Evolutionary conservation across 768 basidiomycete genomes (phyloP), one percentile per base, ranked within the genome.

Genomic region (Russula sp.): DNA sequence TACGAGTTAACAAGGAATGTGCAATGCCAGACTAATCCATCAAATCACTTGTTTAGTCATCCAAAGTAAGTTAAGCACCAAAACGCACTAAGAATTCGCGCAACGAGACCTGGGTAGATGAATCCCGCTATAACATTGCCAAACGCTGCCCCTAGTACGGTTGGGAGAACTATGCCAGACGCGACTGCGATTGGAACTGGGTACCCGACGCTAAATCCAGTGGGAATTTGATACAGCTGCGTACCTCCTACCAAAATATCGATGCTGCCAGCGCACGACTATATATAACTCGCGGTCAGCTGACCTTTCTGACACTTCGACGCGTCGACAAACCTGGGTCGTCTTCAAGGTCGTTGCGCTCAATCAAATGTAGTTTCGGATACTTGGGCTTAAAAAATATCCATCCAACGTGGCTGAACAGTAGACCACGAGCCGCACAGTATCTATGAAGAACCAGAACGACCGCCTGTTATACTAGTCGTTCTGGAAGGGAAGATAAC

Each of bases 341-440:
- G 32, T 74, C 75, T 30, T 88, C 83, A 13, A 92, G 78, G 69
- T 93, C 89, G 18, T 81, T 81, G 57, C 81, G 77, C 63, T 91
- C 89, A 36, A 92, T 82, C 9, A 84, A 72, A 46, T 79, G 77
- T 76, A 92, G 76, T 26, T 83, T 78, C 32, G 80, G 77, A 70
- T 92, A 91, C 1, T 70, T 80, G 1, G 88, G 84, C 72, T 90
- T 89, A 76, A 78, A 85, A 73, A 92, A 92, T 69, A 92, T 91
- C 90, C 91, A 93, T 1, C 90, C 91, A 78, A 91, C 83, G 69
- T 92, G 90, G 7, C 89, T 87, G 71, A 83, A 90, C 57, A 88
- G 79, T 2, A 93, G 73, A 0, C 91, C 90, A 30, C 80, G 79
- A 0, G 88, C 87, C 0, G 90, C 91, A 20, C 87, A 79, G 71